These are phyloP conservation scores for Ceratocystis destructans DNA, from an alignment of 2,329 filamentous ascomycete species.

Conservation along the genomic window DNA sequence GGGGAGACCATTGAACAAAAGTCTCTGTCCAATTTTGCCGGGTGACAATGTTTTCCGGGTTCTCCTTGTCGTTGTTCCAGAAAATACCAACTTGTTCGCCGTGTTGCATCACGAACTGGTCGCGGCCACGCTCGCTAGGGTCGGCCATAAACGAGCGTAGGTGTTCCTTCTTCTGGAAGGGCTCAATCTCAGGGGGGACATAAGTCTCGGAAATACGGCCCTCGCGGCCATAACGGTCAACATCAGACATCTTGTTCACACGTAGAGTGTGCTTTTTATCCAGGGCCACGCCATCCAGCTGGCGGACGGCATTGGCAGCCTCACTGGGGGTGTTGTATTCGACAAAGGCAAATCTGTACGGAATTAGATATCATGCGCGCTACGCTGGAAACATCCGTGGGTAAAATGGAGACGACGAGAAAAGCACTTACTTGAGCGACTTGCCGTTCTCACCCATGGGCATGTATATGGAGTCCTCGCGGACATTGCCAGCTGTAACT, in stretches of 20 bases:
- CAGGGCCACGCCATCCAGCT: conserved; percentile 71
- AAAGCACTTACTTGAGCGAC: conserved; percentile 59
- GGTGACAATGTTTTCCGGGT: conserved; percentile 78
- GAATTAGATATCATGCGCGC: conserved; percentile 10
- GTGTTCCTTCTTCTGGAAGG: conserved; percentile 91
- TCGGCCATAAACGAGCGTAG: conserved; percentile 88
- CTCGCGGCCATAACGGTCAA: conserved; percentile 90
- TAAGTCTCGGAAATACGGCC: conserved; percentile 89
- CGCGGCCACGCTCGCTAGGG: conserved; percentile 61
- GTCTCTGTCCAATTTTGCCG: conserved; percentile 95
- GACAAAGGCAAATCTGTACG: conserved; percentile 77
- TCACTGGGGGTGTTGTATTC: conserved; percentile 87
- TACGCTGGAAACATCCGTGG: background rate
- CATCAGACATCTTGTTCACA: conserved; percentile 97
- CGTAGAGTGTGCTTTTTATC: conserved; percentile 93
- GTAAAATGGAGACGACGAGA: background rate
- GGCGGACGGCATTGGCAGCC: conserved; percentile 76
- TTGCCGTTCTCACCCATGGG: conserved; percentile 76
- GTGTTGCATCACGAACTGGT: conserved; percentile 92
- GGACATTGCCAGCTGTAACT: conserved; percentile 68
- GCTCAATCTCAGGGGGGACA: conserved; percentile 62
- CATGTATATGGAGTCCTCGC: conserved; percentile 85
- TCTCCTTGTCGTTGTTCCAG: conserved; percentile 96
- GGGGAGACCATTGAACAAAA: conserved; percentile 95
- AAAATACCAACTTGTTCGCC: conserved; percentile 85